These are phyloP conservation scores for Begonia loranthoides DNA, from an alignment of 306 rosid genomes.

Conservation along the genomic window DNA sequence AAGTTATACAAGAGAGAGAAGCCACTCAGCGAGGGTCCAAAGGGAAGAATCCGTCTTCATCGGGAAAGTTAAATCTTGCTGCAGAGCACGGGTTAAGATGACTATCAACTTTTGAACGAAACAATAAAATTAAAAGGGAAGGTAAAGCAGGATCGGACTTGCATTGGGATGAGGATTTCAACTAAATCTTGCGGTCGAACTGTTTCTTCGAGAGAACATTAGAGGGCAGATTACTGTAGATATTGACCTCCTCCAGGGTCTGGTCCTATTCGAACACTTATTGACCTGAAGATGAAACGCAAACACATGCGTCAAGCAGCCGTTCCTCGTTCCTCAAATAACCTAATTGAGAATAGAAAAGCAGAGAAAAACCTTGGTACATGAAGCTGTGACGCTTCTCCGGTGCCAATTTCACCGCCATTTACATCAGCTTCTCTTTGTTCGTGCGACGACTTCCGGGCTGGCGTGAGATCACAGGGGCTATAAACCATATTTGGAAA, in stretches of 20 bases:
- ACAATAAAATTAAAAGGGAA: not conserved
- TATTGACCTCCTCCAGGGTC: conserved; percentile 82
- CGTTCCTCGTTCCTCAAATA: not conserved
- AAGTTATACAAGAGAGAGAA: no score
- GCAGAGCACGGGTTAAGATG: conserved; percentile 4
- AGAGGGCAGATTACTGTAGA: conserved; percentile 65
- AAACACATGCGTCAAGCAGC: no score
- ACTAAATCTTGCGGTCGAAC: conserved; percentile 76
- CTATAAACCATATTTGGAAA: no score
- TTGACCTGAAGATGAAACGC: conserved; percentile 32
- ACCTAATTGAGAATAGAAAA: not conserved
- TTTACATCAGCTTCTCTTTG: no score
- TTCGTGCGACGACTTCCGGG: no score
- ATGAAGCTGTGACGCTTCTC: conserved; percentile 77
- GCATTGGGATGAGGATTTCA: conserved; percentile 81
- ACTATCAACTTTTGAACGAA: not conserved
- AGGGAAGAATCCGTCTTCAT: conserved; percentile 93
- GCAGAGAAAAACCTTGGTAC: conserved; percentile 55
- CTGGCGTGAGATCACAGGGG: no score
- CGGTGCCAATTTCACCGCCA: conserved; percentile 95
- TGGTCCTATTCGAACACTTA: conserved; percentile 97
- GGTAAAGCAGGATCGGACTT: no score
- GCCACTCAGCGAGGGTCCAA: conserved; percentile 94
- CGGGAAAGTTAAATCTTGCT: conserved; percentile 73
- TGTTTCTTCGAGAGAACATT: conserved; percentile 61